phyloP scores from a whole-genome alignment of 139 green algal genomes.

The Edaphochlamys debaryana region DNA sequence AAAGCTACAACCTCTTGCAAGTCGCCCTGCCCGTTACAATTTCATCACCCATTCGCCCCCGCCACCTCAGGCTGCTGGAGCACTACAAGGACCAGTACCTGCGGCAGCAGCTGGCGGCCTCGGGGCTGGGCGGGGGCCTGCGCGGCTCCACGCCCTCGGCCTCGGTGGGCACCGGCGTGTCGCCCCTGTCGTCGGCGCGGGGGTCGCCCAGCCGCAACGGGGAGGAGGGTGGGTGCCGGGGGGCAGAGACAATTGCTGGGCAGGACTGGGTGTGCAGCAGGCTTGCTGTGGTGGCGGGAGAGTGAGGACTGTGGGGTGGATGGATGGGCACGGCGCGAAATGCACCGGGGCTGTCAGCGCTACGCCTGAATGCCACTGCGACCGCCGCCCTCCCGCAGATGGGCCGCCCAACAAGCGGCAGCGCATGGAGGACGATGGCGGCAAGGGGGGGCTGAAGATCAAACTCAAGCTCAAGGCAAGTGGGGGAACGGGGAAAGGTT shows the following conservation, averaged over 20 bases:
- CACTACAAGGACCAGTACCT: constrained; percentile 66
- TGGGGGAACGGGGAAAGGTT: not conserved
- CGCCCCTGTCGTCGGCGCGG: not conserved
- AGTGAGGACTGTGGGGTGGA: no score
- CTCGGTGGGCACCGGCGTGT: not conserved
- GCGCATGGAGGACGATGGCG: not conserved
- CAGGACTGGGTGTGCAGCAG: no score
- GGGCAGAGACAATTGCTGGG: not conserved
- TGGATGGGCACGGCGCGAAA: no score
- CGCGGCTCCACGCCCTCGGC: not conserved
- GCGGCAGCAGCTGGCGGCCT: constrained; percentile 48
- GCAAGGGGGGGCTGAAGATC: not conserved
- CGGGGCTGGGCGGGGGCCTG: no score
- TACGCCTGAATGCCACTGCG: no score
- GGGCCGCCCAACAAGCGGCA: constrained; percentile 35
- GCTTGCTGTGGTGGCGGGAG: no score
- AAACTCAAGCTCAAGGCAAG: constrained; percentile 17
- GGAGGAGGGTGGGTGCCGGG: not conserved
- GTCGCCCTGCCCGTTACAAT: no score
- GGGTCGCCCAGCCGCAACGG: not conserved
- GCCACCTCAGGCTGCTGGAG: constrained; percentile 70
- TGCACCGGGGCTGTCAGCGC: no score
- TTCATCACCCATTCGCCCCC: no score
- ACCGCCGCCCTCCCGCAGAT: no score
- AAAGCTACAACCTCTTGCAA: no score